Conservation (phyloP, 805 yeast genomes). For the Saturnispora hagleri region DNA sequence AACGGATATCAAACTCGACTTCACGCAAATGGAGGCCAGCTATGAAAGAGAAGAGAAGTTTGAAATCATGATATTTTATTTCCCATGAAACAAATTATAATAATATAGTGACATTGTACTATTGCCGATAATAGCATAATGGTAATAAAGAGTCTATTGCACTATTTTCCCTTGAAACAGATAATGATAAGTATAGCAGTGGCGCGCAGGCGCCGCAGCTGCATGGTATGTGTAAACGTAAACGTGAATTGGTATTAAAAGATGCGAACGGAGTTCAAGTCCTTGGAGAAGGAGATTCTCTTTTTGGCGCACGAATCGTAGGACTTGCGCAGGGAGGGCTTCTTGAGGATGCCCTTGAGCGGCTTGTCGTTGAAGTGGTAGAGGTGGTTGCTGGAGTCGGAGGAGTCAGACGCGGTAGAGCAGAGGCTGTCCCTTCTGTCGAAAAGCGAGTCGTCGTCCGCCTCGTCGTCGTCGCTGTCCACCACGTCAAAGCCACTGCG, state of each 20-base stretch:
- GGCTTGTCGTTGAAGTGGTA: neutral
- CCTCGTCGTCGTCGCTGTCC: neutral
- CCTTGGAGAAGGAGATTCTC: neutral
- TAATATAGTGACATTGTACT: too few relatives aligned
- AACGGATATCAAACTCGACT: neutral
- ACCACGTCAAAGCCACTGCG: neutral
- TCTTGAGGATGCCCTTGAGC: neutral
- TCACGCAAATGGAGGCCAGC: neutral
- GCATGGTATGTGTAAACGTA: neutral
- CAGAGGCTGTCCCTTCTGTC: slow-evolving; percentile 2
- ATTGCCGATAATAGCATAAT: neutral
- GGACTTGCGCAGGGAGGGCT: neutral
- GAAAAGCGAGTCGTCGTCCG: neutral
- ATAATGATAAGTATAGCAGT: neutral
- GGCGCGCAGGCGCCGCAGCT: neutral
- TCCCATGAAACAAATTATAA: neutral
- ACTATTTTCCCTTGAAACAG: neutral
- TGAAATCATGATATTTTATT: neutral
- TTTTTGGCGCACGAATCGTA: neutral
- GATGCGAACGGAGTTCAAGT: neutral
- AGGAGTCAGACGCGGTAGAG: neutral
- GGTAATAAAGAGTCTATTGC: neutral
- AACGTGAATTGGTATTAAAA: neutral
- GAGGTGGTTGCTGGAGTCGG: neutral
- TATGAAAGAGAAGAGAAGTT: neutral